These are phyloP conservation scores for Eucalyptus pumila DNA, from an alignment of 345 rosid species.

Conservation along the genomic window DNA sequence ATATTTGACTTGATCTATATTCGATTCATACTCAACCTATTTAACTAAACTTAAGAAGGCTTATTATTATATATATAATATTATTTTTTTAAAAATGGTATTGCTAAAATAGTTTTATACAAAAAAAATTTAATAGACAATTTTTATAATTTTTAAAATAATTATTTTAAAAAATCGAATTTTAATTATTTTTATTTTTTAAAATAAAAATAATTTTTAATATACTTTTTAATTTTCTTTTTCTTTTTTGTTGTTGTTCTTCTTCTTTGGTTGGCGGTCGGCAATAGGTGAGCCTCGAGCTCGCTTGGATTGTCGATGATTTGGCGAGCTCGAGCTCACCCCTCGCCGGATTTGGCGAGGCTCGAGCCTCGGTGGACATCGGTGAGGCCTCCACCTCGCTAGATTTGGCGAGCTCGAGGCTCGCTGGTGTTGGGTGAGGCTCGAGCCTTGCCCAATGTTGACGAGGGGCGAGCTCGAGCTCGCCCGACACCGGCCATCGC, in stretches of 20 bases:
- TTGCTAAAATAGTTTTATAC: too few species aligned
- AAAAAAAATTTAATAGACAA: accelerated
- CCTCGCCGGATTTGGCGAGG: accelerated
- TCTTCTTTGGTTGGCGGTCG: accelerated
- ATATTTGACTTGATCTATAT: accelerated
- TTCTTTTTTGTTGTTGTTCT: accelerated
- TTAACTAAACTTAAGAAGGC: too few species aligned
- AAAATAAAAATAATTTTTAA: too few species aligned
- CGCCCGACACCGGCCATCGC: accelerated
- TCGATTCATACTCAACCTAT: accelerated
- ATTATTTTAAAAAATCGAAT: too few species aligned
- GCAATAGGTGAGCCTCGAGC: too few species aligned
- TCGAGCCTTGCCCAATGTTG: accelerated
- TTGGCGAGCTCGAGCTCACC: too few species aligned
- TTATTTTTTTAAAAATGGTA: too few species aligned
- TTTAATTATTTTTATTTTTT: too few species aligned
- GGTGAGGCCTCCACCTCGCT: accelerated
- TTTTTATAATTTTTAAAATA: too few species aligned
- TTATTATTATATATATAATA: too few species aligned
- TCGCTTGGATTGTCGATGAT: accelerated
- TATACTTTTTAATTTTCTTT: too few species aligned
- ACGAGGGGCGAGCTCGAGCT: accelerated
- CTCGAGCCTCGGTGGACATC: too few species aligned
- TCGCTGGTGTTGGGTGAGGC: accelerated
- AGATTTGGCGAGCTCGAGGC: accelerated